Percentiles rank a stretch among this genome's conserved stretches.
These are phyloP conservation scores for Nigrograna mackinnonii DNA, from an alignment of 2,329 filamentous ascomycete species.

Conservation along the genomic window DNA sequence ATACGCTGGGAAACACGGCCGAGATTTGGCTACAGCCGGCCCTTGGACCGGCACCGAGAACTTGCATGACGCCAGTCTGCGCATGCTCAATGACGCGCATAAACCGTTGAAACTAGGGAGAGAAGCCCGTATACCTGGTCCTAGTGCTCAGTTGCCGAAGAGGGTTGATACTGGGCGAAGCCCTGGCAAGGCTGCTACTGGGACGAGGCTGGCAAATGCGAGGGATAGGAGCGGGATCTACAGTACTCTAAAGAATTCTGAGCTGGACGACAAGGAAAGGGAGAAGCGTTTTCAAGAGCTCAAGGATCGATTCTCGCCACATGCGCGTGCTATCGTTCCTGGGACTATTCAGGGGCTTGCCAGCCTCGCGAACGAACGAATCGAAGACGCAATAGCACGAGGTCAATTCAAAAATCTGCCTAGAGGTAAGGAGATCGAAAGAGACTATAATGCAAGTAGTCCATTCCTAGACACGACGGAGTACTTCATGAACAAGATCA, in stretches of 20 bases:
- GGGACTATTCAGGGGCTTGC: conserved; percentile 77
- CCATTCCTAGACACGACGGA: conserved; percentile 96
- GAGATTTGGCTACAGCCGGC: conserved; percentile 67
- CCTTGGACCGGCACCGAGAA: conserved; percentile 81
- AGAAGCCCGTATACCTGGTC: conserved; percentile 18
- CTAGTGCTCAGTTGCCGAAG: conserved; percentile 25
- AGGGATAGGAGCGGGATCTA: conserved; percentile 63
- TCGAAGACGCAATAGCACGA: conserved; percentile 89
- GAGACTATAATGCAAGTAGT: conserved; percentile 80
- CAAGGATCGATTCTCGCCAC: conserved; percentile 77
- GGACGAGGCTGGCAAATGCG: conserved; percentile 57
- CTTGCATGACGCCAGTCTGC: conserved; percentile 73
- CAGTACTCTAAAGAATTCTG: conserved; percentile 55
- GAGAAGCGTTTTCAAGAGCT: conserved; percentile 74
- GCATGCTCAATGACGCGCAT: conserved; percentile 72
- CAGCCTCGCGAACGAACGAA: conserved; percentile 85
- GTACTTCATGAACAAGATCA: conserved; percentile 98
- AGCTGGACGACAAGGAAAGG: conserved; percentile 70
- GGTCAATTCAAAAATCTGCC: conserved; percentile 86
- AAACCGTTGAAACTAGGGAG: conserved; percentile 50
- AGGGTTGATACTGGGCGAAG: conserved; percentile 41
- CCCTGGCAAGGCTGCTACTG: conserved; percentile 34
- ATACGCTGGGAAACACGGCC: conserved; percentile 69
- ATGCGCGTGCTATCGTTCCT: conserved; percentile 73
- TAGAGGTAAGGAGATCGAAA: conserved; percentile 72